Conservation (phyloP, 352 stramenopile species). For the Phytophthora vignae region DNA sequence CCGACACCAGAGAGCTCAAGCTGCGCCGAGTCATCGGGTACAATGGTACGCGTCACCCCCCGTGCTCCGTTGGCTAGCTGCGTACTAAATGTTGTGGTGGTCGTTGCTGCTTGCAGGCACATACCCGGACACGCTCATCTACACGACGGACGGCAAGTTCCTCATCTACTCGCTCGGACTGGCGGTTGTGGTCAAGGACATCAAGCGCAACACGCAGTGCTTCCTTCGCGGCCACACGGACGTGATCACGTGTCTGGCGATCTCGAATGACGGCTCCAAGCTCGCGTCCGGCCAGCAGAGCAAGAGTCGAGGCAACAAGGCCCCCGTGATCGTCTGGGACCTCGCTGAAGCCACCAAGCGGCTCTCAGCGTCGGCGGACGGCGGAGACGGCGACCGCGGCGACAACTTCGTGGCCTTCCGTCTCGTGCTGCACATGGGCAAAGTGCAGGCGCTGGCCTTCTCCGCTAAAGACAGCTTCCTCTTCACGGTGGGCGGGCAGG, state of each 20-base stretch:
- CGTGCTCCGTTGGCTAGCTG: not conserved
- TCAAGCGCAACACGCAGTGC: slow-evolving; percentile 74
- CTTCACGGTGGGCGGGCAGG: slow-evolving; percentile 93
- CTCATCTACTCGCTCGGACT: slow-evolving; percentile 90
- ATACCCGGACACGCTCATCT: slow-evolving; percentile 77
- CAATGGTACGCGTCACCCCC: slow-evolving; percentile 64
- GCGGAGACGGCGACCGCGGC: slow-evolving; percentile 46
- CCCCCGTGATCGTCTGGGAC: slow-evolving; percentile 96
- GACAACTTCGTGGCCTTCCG: slow-evolving; percentile 82
- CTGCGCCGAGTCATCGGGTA: slow-evolving; percentile 84
- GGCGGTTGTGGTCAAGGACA: slow-evolving; percentile 86
- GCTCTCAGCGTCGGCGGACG: slow-evolving; percentile 69
- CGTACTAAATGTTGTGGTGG: not conserved
- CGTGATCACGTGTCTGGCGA: slow-evolving; percentile 92
- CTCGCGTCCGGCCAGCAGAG: slow-evolving; percentile 93
- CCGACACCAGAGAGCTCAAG: slow-evolving; percentile 76
- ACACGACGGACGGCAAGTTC: slow-evolving; percentile 82
- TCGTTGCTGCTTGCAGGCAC: slow-evolving; percentile 38
- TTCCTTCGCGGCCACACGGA: slow-evolving; percentile 95
- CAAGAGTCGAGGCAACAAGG: slow-evolving; percentile 94
- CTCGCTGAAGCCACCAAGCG: slow-evolving; percentile 82
- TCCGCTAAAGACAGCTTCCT: slow-evolving; percentile 89
- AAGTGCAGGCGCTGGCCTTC: slow-evolving; percentile 94
- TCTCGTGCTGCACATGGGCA: slow-evolving; percentile 96
- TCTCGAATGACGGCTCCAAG: slow-evolving; percentile 91